Percentiles rank a stretch among this genome's conserved stretches.
Conservation (phyloP, 768 basidiomycete species). For the Hypholoma fasciculare region DNA sequence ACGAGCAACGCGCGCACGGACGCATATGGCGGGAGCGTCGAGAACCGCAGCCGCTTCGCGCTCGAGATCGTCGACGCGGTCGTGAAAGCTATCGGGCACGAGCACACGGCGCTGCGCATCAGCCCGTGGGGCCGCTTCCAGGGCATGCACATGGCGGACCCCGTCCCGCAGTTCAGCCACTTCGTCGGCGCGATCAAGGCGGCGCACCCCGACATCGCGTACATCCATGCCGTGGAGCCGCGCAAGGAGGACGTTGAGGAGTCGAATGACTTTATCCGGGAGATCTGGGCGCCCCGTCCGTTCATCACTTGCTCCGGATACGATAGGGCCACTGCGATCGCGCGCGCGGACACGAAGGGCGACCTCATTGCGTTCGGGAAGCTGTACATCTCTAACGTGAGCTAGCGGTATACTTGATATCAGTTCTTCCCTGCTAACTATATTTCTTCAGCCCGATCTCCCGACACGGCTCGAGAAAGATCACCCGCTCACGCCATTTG, state of each 20-base stretch:
- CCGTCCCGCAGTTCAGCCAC: conserved; percentile 54
- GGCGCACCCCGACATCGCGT: conserved; percentile 45
- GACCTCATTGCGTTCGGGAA: conserved; percentile 32
- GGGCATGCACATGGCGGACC: conserved; percentile 55
- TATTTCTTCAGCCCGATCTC: conserved; percentile 40
- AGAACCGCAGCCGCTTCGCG: conserved; percentile 58
- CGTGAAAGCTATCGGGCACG: conserved; percentile 50
- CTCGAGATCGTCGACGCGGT: conserved; percentile 58
- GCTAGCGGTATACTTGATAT: conserved; percentile 9
- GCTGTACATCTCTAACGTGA: conserved; percentile 32
- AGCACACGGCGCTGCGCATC: conserved; percentile 55
- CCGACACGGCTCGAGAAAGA: conserved; percentile 34
- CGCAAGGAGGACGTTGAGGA: conserved; percentile 18
- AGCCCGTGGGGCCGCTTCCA: conserved; percentile 54
- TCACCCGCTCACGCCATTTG: conserved; percentile 30
- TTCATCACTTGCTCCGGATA: conserved; percentile 46
- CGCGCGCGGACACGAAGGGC: conserved; percentile 33
- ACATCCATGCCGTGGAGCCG: conserved; percentile 52
- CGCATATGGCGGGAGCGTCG: conserved; percentile 67
- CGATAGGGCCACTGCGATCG: conserved; percentile 36
- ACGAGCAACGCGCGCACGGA: conserved; percentile 59
- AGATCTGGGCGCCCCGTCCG: conserved; percentile 43
- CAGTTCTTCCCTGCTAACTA: not conserved
- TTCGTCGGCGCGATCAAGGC: conserved; percentile 41
- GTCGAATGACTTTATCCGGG: conserved; percentile 44